phyloP scores from a whole-genome alignment of 1,284 basidiomycete genomes.

The Ustilago shanxiensis region DNA sequence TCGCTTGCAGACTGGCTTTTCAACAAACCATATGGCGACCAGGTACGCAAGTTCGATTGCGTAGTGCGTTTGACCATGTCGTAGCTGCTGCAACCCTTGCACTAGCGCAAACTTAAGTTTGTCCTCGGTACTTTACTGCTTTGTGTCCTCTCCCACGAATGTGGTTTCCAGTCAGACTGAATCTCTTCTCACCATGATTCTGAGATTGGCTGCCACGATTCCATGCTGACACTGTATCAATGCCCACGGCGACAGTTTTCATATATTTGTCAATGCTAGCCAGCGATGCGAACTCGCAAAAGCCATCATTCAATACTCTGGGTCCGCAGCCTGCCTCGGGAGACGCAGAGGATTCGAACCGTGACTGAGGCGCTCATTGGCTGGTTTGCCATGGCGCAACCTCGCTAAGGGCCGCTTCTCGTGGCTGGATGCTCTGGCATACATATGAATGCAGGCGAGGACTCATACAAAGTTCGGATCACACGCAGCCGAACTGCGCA shows the following conservation, averaged over 20 bases:
- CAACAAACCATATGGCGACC: not conserved
- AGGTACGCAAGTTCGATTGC: not conserved
- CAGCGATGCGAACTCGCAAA: constrained; percentile 1
- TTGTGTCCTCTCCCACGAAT: not conserved
- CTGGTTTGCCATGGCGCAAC: not conserved
- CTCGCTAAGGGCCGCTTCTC: constrained; percentile 7
- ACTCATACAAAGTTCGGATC: constrained; percentile 2
- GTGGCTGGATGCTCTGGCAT: constrained; percentile 8
- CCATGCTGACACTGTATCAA: not conserved
- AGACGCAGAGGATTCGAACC: not conserved
- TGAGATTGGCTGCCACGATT: not conserved
- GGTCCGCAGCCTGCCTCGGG: not conserved
- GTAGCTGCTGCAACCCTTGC: constrained; percentile 10
- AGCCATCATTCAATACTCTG: not conserved
- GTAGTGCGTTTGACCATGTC: not conserved
- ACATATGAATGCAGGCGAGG: constrained; percentile 1
- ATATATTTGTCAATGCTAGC: too few relatives aligned
- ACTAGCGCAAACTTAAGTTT: constrained; percentile 14
- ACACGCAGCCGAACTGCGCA: constrained; percentile 13
- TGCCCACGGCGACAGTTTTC: not conserved
- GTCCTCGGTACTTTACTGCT: not conserved
- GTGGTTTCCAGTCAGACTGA: not conserved
- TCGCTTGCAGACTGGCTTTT: too few relatives aligned
- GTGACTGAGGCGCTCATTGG: not conserved
- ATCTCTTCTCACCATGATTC: not conserved